These are phyloP conservation scores for Epichloe uncinata DNA, from an alignment of 2,329 filamentous ascomycete genomes.

Conservation along the genomic window DNA sequence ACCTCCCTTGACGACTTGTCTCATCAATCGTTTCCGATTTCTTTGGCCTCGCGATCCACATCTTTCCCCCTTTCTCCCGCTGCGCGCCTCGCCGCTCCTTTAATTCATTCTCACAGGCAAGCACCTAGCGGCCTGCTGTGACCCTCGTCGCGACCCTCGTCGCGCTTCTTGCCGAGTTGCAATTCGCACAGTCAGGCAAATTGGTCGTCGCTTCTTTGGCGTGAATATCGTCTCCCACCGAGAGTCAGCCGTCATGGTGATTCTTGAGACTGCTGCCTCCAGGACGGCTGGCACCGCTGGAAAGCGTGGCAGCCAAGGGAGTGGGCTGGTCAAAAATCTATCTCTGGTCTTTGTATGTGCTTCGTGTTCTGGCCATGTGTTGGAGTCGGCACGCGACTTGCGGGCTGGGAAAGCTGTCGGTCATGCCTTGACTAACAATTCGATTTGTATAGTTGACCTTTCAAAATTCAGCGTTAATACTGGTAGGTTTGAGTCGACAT, in stretches of 20 bases:
- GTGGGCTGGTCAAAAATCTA: conserved; percentile 10
- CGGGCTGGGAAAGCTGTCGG: background rate
- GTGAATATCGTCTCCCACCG: background rate
- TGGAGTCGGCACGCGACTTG: conserved; percentile 1
- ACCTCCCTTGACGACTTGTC: background rate
- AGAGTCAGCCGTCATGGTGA: conserved; percentile 8
- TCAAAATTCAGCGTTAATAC: conserved; percentile 63
- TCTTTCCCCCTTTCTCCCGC: background rate
- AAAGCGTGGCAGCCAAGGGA: conserved; percentile 2
- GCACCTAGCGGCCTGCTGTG: background rate
- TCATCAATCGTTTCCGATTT: background rate
- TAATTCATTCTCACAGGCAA: background rate
- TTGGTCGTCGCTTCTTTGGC: background rate
- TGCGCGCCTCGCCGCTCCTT: conserved; percentile 4
- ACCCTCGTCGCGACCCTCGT: background rate
- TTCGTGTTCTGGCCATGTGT: background rate
- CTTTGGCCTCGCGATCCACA: background rate
- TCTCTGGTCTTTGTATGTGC: conserved; percentile 11
- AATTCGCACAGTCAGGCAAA: background rate
- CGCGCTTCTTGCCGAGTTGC: background rate
- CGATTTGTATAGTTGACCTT: conserved; percentile 46
- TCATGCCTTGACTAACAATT: conserved; percentile 6
- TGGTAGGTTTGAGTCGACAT: conserved; percentile 32
- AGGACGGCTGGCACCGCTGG: conserved; percentile 5
- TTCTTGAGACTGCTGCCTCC: conserved; percentile 8